Percentiles rank a stretch among this genome's conserved stretches.
These are phyloP conservation scores for Penicillium italicum DNA, from an alignment of 2,329 filamentous ascomycete species.

Conservation along the genomic window DNA sequence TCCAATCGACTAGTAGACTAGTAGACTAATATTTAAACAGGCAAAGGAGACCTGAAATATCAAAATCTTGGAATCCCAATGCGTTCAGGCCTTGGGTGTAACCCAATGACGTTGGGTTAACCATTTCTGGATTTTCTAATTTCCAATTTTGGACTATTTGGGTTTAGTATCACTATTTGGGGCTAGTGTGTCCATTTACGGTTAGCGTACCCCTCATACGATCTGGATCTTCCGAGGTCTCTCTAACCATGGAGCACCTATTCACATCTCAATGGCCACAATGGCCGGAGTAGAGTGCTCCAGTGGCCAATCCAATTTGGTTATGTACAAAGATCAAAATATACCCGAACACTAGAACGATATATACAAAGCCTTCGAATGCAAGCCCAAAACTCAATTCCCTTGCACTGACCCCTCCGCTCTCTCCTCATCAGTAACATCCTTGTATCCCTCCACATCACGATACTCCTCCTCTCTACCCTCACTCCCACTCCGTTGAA, in stretches of 20 bases:
- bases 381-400: conserved; percentile 10
- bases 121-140: not conserved
- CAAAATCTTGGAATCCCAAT: conserved; percentile 1
- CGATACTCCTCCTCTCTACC: not conserved
- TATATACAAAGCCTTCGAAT: not conserved
- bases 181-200: too few species aligned
- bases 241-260: too few species aligned
- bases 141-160: too few species aligned
- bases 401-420: not conserved
- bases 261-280: too few species aligned
- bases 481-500: not conserved
- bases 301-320: not conserved
- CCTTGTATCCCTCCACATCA: conserved; percentile 6
- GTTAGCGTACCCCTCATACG: too few species aligned
- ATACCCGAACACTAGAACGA: not conserved
- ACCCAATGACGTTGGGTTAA: conserved; percentile 26
- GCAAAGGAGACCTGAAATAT: too few species aligned
- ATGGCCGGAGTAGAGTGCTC: not conserved
- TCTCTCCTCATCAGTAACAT: conserved; percentile 3
- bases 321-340: not conserved
- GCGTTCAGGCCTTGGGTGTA: conserved; percentile 10
- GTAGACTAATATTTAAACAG: not conserved
- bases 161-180: too few species aligned
- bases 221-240: too few species aligned
- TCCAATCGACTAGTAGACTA: not conserved